Conservation (phyloP, 2,329 filamentous ascomycete genomes). For the Botrytis porri region DNA sequence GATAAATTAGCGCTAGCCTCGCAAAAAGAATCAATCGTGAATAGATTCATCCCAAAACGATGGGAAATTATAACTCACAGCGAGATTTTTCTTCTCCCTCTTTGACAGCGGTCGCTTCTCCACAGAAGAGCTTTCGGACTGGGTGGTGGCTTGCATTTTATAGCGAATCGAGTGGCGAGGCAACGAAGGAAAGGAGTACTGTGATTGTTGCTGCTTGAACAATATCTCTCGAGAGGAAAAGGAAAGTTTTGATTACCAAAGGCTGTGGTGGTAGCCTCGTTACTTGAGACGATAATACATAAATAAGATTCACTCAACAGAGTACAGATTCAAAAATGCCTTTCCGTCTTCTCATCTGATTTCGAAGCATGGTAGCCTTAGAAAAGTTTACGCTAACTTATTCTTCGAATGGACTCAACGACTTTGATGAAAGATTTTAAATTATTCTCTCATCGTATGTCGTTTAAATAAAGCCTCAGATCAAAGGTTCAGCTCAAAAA, state of each 20-base stretch:
- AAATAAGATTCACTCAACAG: background rate
- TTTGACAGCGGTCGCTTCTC: background rate
- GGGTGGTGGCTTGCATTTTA: background rate
- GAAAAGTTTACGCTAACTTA: too few species aligned
- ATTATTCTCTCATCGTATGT: too few species aligned
- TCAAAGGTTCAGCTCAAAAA: background rate
- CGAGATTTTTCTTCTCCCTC: rapidly evolving
- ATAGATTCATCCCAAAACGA: background rate
- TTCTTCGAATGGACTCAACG: too few species aligned
- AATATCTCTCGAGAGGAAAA: rapidly evolving
- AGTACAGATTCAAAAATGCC: background rate
- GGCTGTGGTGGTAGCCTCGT: background rate
- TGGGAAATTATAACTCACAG: background rate
- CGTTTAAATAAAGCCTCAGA: too few species aligned
- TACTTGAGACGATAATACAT: background rate
- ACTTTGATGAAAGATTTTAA: too few species aligned
- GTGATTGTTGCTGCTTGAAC: background rate
- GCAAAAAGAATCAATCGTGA: background rate
- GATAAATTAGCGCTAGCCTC: rapidly evolving
- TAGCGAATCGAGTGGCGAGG: background rate
- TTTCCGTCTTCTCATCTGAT: background rate
- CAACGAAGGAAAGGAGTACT: background rate
- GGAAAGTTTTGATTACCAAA: background rate
- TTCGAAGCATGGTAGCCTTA: background rate
- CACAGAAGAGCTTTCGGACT: background rate